Evolutionary conservation across 83 land plant genomes (phyloP), one percentile per base, ranked within the genome.

Genomic region (Picea engelmannii): DNA sequence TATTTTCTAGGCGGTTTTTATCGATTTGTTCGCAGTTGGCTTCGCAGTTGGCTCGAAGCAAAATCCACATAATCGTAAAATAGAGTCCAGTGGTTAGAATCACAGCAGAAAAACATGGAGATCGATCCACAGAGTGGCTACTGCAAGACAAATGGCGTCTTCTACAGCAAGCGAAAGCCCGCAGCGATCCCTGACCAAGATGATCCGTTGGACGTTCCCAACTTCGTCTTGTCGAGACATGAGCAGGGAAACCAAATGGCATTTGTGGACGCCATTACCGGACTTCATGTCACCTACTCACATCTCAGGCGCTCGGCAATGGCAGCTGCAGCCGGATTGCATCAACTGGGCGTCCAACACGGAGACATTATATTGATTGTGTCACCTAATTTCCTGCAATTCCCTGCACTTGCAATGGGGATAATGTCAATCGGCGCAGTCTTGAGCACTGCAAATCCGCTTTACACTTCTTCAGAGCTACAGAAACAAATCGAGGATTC

Each of bases 321-420:
- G 62, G 47, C 80, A 47, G 35, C 77, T 59, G 83, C 86, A 9
- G 18, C 44, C 27, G 75, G 68, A 47, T 27, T 83, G 27, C 64
- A 15, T 62, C 5, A 23, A 23, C 35, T 61, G 25, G 88, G 90
- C 59, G 35, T 88, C 74, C 1, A 21, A 17, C 24, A 58, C 3
- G 86, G 90, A 69, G 83, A 86, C 21, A 84, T 89, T 40, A 84
- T 83, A 44, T 82, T 89, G 81, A 58, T 89, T 64, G 73, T 89
- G 66, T 18, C 77, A 23, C 78, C 88, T 62, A 89, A 89, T 44
- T 89, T 79, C 76, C 24, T 86, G 76, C 63, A 49, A 31, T 89
- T 63, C 81, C 85, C 88, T 4, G 15, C 78, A n/a, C 64, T 86
- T 49, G 64, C 75, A 52, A 79, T 89, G 18, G 90, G 78, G 31